phyloP scores from a whole-genome alignment of 2,329 filamentous ascomycete genomes.

The Lasiodiplodia sp. region DNA sequence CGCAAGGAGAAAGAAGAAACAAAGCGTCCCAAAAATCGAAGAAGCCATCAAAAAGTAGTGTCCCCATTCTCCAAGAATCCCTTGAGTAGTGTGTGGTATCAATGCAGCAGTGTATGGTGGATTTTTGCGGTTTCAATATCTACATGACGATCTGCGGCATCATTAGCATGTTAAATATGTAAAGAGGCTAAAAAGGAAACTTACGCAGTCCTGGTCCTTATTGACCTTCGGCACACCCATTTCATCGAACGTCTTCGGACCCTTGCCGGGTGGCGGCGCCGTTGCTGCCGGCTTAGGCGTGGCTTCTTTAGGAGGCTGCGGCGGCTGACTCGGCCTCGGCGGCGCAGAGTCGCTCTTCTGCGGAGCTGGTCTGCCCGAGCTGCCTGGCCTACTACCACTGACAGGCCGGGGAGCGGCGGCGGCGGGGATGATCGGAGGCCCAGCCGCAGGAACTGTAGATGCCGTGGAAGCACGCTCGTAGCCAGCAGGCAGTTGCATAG shows the following conservation, averaged over 20 bases:
- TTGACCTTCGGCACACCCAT: conserved; percentile 93
- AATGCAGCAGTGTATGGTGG: conserved; percentile 13
- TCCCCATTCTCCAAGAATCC: conserved; percentile 9
- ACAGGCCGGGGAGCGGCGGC: not conserved
- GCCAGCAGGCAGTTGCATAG: conserved; percentile 36
- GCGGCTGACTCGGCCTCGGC: conserved; percentile 29
- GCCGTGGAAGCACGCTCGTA: conserved; percentile 24
- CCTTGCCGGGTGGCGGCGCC: conserved; percentile 47
- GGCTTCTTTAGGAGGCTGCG: conserved; percentile 37
- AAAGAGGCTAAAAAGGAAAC: conserved; percentile 47
- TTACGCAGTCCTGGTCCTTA: conserved; percentile 89
- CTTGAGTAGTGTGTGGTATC: conserved; percentile 16
- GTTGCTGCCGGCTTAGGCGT: conserved; percentile 39
- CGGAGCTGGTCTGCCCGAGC: conserved; percentile 5
- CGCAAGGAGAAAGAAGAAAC: not conserved
- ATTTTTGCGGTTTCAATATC: conserved; percentile 11
- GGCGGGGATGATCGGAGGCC: conserved; percentile 10
- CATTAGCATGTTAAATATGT: conserved; percentile 32
- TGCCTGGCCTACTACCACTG: not conserved
- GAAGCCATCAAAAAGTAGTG: not conserved
- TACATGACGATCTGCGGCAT: conserved; percentile 35
- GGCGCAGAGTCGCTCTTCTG: conserved; percentile 27
- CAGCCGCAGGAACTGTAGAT: conserved; percentile 12
- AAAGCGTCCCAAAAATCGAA: conserved; percentile 2
- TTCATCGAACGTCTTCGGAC: conserved; percentile 94